Evolutionary conservation across 345 rosid species (phyloP), one percentile per base, ranked within the genome.

Genomic region (Brassica rapa): DNA sequence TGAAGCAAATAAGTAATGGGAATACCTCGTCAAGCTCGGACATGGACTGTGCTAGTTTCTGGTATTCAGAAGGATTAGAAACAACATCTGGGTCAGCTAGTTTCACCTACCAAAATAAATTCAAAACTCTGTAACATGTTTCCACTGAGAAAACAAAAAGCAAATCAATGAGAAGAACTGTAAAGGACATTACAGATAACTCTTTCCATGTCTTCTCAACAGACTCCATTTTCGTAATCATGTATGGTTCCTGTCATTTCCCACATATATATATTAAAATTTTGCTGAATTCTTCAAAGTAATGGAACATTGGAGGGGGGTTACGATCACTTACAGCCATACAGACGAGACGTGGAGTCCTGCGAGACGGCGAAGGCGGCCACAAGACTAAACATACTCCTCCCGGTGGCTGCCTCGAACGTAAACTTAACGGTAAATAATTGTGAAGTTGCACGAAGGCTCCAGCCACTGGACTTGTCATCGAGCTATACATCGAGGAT

Each of bases 181-280:
- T n/a, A 56, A 60, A 7, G 19, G 69, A 27, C 89, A 15, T 78
- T 78, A 94, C 98, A 72, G 98, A 91, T 63, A 94, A 76, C 53
- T 94, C 98, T 71, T 92, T 91, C 97, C 98, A 92, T 3, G 98
- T 94, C 82, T 87, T 94, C 88, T 89, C 97, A 1, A 97, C 97
- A 43, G 97, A 92, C 79, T 94, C 91, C 85, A 94, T 88, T 85
- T 94, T 94, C 30, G 81, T 84, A 57, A 89, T 73, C 81, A 94
- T 80, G 70, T 87, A 89, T 4, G 97, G 92, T 83, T 92, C 98
- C 97, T 94, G 86, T 25, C 27, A 25, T 25, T 25, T 25, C 27
- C 27, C 27, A 25, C 27, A 25, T 25, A 25, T 25, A 25, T 25
- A 25, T 25, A 25, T 25, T 25, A 25, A 25, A 25, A 25, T 2